A percentile compares a stretch with the other conserved stretches of the same genome.
These are phyloP conservation scores for Fistulifera solaris DNA, from an alignment of 108 stramenopile species.

Conservation along the genomic window DNA sequence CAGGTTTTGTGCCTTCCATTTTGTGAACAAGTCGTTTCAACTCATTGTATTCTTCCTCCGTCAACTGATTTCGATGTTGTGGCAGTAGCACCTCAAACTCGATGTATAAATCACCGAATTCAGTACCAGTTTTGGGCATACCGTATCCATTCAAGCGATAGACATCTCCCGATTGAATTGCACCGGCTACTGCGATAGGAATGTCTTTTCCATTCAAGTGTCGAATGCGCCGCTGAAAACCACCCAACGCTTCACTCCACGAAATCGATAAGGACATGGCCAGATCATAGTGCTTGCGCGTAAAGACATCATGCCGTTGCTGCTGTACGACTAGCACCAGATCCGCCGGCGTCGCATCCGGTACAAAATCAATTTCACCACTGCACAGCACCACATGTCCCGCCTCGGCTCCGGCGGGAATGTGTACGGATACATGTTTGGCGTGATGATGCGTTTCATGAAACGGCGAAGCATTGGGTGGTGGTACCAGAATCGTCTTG, in stretches of 20 bases:
- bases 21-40: conserved; percentile 43
- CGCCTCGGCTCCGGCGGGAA: conserved; percentile 39
- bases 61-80: conserved; percentile 17
- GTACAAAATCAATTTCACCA: conserved; percentile 61
- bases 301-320: conserved; percentile 44
- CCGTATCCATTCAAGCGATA: conserved; percentile 75
- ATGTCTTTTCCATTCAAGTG: conserved; percentile 52
- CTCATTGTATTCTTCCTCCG: conserved; percentile 33
- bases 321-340: conserved; percentile 54
- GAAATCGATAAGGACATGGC: conserved; percentile 59
- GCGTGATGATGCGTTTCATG: conserved; percentile 13
- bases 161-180: conserved; percentile 66
- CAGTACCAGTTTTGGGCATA: conserved; percentile 48
- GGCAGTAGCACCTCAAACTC: conserved; percentile 72
- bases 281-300: conserved; percentile 63
- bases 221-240: conserved; percentile 31
- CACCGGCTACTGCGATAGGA: conserved; percentile 9
- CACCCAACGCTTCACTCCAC: conserved; percentile 54
- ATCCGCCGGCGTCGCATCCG: conserved; percentile 57
- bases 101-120: conserved; percentile 75
- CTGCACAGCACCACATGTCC: conserved; percentile 50
- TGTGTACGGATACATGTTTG: conserved; percentile 49
- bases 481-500: conserved; percentile 34
- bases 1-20: conserved; percentile 29
- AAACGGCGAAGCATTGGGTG: conserved; percentile 24